These are phyloP conservation scores for Phytopythium ostracodes DNA, from an alignment of 352 stramenopile species.

Conservation along the genomic window DNA sequence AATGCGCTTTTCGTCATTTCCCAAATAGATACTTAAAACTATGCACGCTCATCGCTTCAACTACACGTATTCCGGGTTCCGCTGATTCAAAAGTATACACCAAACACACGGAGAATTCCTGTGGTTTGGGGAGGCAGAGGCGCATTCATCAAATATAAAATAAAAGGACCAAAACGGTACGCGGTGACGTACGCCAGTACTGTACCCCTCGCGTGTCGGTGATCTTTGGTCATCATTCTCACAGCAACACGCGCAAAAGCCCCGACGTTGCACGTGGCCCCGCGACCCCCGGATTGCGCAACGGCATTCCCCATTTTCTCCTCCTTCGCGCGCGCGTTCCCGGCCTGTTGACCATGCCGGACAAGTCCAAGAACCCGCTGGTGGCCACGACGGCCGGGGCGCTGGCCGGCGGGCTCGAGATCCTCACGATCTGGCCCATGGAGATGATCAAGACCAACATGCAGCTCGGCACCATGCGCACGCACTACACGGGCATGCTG, in stretches of 20 bases:
- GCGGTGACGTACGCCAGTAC: not conserved
- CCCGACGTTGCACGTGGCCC: not conserved
- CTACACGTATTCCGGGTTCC: not conserved
- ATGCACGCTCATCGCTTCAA: not conserved
- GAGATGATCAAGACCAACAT: constrained; percentile 96
- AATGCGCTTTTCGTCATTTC: too few relatives aligned
- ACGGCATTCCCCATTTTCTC: not conserved
- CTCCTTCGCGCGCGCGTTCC: not conserved
- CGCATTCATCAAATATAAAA: not conserved
- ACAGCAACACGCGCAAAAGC: not conserved
- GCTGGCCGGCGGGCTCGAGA: constrained; percentile 88
- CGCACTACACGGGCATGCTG: constrained; percentile 72
- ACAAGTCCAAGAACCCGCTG: constrained; percentile 76
- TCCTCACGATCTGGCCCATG: constrained; percentile 89
- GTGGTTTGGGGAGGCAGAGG: not conserved
- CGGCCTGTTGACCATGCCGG: constrained; percentile 14
- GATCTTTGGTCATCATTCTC: not conserved
- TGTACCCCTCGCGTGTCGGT: not conserved
- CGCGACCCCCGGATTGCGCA: constrained; percentile 5
- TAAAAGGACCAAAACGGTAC: not conserved
- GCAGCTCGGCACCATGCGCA: constrained; percentile 81
- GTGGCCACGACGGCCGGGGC: constrained; percentile 79
- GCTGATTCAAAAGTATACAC: not conserved
- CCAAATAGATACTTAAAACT: not conserved
- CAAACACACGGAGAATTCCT: not conserved